Conservation (phyloP, 768 basidiomycete species). For the Crucibulum laeve region DNA sequence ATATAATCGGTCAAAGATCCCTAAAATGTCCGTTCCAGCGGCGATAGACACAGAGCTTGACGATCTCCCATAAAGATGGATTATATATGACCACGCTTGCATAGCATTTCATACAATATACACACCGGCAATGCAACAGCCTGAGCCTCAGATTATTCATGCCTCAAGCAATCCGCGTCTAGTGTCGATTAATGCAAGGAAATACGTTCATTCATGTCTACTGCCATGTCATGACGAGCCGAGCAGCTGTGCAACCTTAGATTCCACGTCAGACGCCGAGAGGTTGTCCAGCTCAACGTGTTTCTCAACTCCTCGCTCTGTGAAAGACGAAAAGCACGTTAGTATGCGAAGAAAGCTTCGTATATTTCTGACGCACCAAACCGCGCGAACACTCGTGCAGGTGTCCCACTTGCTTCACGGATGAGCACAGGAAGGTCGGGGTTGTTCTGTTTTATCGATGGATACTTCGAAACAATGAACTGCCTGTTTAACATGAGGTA, state of each 20-base stretch:
- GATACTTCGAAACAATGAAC: constrained; percentile 74
- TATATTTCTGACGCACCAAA: constrained; percentile 59
- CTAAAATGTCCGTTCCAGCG: too few relatives aligned
- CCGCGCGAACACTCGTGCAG: constrained; percentile 79
- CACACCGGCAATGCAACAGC: too few relatives aligned
- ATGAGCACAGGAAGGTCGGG: constrained; percentile 84
- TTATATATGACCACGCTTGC: too few relatives aligned
- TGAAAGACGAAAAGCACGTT: constrained; percentile 6
- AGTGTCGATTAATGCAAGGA: neutral
- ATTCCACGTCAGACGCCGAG: constrained; percentile 65
- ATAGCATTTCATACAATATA: too few relatives aligned
- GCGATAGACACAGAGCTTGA: too few relatives aligned
- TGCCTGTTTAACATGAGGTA: constrained; percentile 57
- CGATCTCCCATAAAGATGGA: too few relatives aligned
- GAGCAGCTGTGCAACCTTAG: constrained; percentile 64
- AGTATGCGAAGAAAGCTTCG: constrained; percentile 7
- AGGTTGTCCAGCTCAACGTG: constrained; percentile 79
- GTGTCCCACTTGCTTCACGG: constrained; percentile 74
- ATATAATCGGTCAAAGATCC: too few relatives aligned
- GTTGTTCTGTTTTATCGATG: constrained; percentile 74
- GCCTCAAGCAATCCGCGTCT: too few relatives aligned
- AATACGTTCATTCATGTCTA: constrained; percentile 4
- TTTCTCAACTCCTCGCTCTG: constrained; percentile 79
- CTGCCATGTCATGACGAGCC: constrained; percentile 32
- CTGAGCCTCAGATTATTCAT: too few relatives aligned